Percentiles rank a stretch among this genome's conserved stretches.
Evolutionary conservation across 352 stramenopile genomes (phyloP).

Genomic region (Globisporangium spiculum): DNA sequence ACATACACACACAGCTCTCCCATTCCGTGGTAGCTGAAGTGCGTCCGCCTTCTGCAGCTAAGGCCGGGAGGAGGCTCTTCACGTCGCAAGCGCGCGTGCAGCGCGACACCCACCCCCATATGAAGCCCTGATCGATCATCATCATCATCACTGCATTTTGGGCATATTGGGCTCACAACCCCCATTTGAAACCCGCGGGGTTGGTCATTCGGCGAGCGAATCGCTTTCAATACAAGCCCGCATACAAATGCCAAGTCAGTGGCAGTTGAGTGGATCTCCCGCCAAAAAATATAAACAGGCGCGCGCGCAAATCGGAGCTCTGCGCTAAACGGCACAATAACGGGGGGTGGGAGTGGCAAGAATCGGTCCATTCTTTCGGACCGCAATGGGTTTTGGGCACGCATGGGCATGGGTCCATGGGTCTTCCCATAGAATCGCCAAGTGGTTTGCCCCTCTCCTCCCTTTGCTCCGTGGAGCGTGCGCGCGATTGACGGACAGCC

Average conservation of each 20-base stretch:
- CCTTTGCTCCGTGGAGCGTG: neutral
- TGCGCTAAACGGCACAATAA: constrained; percentile 12
- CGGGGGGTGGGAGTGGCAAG: constrained; percentile 11
- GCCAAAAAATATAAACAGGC: constrained; percentile 18
- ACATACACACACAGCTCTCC: neutral
- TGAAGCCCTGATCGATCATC: neutral
- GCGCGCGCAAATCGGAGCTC: constrained; percentile 6
- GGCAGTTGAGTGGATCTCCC: constrained; percentile 15
- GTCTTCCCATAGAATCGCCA: constrained; percentile 5
- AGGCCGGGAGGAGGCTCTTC: neutral
- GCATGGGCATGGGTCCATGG: constrained; percentile 2
- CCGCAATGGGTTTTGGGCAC: constrained; percentile 4
- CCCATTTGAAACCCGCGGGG: neutral
- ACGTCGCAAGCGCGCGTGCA: neutral
- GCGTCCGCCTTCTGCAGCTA: neutral
- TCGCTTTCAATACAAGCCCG: constrained; percentile 6
- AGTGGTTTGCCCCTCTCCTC: constrained; percentile 5
- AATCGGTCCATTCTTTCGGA: neutral
- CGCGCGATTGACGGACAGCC: constrained; percentile 1
- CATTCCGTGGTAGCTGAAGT: neutral
- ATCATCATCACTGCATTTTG: constrained; percentile 3
- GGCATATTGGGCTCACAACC: neutral
- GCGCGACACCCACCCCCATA: neutral
- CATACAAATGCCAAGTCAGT: constrained; percentile 15
- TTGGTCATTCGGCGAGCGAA: neutral